phyloP scores from a whole-genome alignment of 2,329 filamentous ascomycete species.

The Endocalyx cinctus region DNA sequence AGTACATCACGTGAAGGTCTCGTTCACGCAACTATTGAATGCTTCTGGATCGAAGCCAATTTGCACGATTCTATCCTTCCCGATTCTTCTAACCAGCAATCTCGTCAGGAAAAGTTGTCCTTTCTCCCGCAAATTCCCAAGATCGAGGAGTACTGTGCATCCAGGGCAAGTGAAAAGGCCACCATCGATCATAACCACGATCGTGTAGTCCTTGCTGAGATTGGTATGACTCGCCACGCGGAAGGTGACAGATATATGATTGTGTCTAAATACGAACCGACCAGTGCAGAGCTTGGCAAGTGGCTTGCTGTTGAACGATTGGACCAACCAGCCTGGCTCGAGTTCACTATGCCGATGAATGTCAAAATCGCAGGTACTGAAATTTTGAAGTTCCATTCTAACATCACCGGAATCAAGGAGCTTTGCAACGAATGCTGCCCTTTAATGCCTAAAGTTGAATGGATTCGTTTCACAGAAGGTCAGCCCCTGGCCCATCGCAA shows the following conservation, averaged over 20 bases:
- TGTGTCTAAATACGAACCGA: slow-evolving; percentile 6
- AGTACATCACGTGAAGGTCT: slow-evolving; percentile 1
- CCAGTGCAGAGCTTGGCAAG: background rate
- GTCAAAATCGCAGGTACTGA: slow-evolving; percentile 8
- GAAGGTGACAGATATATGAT: slow-evolving; percentile 5
- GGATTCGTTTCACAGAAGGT: slow-evolving; percentile 3
- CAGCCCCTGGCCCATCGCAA: slow-evolving; percentile 4
- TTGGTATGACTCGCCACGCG: slow-evolving; percentile 2
- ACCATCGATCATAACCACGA: background rate
- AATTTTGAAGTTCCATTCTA: background rate
- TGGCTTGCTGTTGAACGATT: slow-evolving; percentile 6
- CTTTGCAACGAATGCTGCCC: slow-evolving; percentile 9
- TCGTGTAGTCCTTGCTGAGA: slow-evolving; percentile 5
- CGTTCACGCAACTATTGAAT: slow-evolving; percentile 3
- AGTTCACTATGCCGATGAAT: slow-evolving; percentile 7
- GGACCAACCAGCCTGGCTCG: slow-evolving; percentile 5
- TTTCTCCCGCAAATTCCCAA: too few relatives aligned
- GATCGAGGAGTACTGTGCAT: too few relatives aligned
- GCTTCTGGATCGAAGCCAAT: slow-evolving; percentile 8
- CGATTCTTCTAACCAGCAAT: too few relatives aligned
- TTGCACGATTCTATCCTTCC: background rate
- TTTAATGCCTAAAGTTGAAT: slow-evolving; percentile 2
- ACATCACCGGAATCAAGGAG: slow-evolving; percentile 6
- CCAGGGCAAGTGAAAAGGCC: too few relatives aligned
- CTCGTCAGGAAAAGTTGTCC: too few relatives aligned